Evolutionary conservation across 495 filamentous ascomycete species (phyloP), one percentile per base, ranked within the genome.

Genomic region (Tuber borchii): DNA sequence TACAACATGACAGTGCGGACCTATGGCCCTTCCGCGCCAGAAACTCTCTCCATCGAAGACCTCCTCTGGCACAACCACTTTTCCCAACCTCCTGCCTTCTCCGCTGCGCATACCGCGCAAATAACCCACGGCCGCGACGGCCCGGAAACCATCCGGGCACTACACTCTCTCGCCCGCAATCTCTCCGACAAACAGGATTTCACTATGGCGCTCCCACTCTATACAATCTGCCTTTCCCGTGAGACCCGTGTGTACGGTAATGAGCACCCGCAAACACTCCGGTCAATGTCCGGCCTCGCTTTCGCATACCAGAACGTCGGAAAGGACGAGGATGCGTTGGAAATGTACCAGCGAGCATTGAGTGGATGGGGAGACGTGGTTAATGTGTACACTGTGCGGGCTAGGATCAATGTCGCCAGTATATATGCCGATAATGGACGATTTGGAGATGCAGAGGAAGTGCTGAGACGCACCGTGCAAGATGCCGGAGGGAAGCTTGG

Each of bases 111-210:
- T 26, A 65, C 56, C 26, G 56, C 56, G 14, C 56, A 65, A 65
- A 65, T 65, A 17, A 65, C 56, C 56, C 56, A 65, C 56, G 56
- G 56, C 56, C 56, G 56, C 31, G 56, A 65, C 26, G 34, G 16
- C 14, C 26, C 56, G 10, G 56, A 65, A 65, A 65, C 56, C 12
- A 65, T 65, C 56, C 56, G 31, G 26, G 26, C 56, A 16, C 26
- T 65, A 4, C 56, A 65, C 56, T 65, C 56, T 19, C 56, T 65
- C 12, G 56, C 56, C 26, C 56, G 56, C 26, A 65, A 65, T 6
- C 56, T 65, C 56, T 65, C 56, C 26, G 26, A 65, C 56, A 65
- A 65, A 65, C 56, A 65, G 26, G 56, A 65, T 34, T 65, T 65
- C 56, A 26, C 56, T 34, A 65, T 8, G 26, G 56, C 56, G 14